These are phyloP conservation scores for Cochliopodium minus DNA, from an alignment of 208 protist species.

Conservation along the genomic window DNA sequence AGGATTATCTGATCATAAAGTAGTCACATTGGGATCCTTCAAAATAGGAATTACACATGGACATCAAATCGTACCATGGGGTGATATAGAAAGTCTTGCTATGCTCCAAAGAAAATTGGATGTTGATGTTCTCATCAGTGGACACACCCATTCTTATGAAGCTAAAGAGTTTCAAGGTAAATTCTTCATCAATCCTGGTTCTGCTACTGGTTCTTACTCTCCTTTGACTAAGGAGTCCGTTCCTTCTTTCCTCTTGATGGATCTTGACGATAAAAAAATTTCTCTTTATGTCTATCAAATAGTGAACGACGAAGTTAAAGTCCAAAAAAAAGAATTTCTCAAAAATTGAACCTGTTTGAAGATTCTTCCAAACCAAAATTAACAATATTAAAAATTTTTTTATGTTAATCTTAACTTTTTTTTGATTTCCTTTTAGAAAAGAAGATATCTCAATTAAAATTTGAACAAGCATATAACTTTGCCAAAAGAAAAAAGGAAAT, in stretches of 20 bases:
- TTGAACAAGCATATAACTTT: too few relatives aligned
- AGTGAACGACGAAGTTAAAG: slow-evolving; percentile 11
- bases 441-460: too few relatives aligned
- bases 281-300: slow-evolving; percentile 46
- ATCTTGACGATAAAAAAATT: slow-evolving; percentile 58
- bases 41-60: slow-evolving; percentile 89
- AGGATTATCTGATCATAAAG: slow-evolving; percentile 56
- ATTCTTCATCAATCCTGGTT: slow-evolving; percentile 95
- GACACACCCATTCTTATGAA: slow-evolving; percentile 69
- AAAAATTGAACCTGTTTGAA: too few relatives aligned
- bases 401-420: too few relatives aligned
- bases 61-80: slow-evolving; percentile 82
- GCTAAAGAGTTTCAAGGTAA: slow-evolving; percentile 75
- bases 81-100: slow-evolving; percentile 73
- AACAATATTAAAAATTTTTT: too few relatives aligned
- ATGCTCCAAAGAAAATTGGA: slow-evolving; percentile 83
- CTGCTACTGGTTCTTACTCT: slow-evolving; percentile 84
- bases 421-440: too few relatives aligned
- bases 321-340: too few relatives aligned
- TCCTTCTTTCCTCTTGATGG: slow-evolving; percentile 86
- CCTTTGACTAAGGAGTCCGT: slow-evolving; percentile 37
- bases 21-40: slow-evolving; percentile 81
- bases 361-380: too few relatives aligned
- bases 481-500: too few relatives aligned
- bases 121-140: slow-evolving; percentile 89